A percentile compares a stretch with the other conserved stretches of the same genome.
phyloP scores from a whole-genome alignment of 1,139 yeast genomes.

The Lodderomyces metapsilosis region DNA sequence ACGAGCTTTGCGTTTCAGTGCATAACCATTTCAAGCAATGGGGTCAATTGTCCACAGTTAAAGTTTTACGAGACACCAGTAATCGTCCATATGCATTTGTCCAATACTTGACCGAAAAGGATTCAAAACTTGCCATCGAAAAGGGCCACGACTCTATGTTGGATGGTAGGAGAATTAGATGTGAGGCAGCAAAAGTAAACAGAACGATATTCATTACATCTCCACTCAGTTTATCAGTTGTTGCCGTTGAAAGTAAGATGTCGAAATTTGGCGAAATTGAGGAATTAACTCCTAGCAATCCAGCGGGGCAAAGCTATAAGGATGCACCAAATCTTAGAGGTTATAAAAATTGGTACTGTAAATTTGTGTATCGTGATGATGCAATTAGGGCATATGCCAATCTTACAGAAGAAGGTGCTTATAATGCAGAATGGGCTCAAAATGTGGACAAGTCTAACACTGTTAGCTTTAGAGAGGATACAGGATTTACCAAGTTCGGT shows the following conservation, averaged over 20 bases:
- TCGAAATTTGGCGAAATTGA: slow-evolving; percentile 72
- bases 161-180: slow-evolving; percentile 75
- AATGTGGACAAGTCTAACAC: slow-evolving; percentile 48
- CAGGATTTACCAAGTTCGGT: no score
- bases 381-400: slow-evolving; percentile 85
- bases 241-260: slow-evolving; percentile 38
- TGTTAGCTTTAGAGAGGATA: slow-evolving; percentile 3
- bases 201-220: slow-evolving; percentile 67
- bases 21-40: slow-evolving; percentile 61
- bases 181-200: slow-evolving; percentile 90
- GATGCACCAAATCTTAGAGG: slow-evolving; percentile 10
- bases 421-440: slow-evolving; percentile 81
- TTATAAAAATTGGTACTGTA: slow-evolving; percentile 70
- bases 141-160: slow-evolving; percentile 68
- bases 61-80: slow-evolving; percentile 77
- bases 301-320: slow-evolving; percentile 27
- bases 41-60: slow-evolving; percentile 73
- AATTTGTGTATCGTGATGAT: slow-evolving; percentile 83
- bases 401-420: slow-evolving; percentile 51
- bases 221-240: slow-evolving; percentile 21
- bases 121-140: slow-evolving; percentile 66
- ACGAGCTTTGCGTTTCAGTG: slow-evolving; percentile 67
- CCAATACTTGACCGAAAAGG: slow-evolving; percentile 71
- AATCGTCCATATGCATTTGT: slow-evolving; percentile 94
- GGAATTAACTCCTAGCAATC: slow-evolving; percentile 53